Percentiles rank a stretch among this genome's conserved stretches.
Evolutionary conservation across 257 asterid genomes (phyloP).

Genomic region (Capsicum rhomboideum): DNA sequence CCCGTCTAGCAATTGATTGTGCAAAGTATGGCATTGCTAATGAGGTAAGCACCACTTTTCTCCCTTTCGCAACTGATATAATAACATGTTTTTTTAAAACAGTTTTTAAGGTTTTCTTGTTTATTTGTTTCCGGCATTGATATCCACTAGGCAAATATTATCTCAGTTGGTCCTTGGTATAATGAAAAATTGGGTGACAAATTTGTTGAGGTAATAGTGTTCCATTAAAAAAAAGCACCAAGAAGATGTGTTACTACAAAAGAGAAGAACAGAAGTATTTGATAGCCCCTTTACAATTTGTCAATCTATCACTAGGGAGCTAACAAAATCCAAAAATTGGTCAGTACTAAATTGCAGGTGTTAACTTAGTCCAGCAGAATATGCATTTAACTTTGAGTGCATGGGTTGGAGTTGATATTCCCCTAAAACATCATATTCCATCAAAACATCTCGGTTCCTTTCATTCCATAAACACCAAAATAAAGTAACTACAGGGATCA

Average conservation of each 20-base stretch:
- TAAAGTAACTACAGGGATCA: not conserved
- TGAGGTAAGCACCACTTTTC: slow-evolving; percentile 48
- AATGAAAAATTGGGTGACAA: not conserved
- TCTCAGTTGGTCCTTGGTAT: not conserved
- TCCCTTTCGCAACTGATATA: not conserved
- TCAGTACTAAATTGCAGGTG: not conserved
- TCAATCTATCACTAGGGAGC: not conserved
- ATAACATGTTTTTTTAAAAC: not conserved
- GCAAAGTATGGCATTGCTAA: slow-evolving; percentile 91
- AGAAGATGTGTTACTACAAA: not conserved
- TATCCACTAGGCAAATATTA: not conserved
- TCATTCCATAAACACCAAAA: not conserved
- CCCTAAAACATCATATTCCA: not conserved
- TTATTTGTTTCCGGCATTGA: not conserved
- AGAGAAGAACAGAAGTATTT: not conserved
- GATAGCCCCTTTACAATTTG: not conserved
- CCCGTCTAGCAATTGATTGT: slow-evolving; percentile 98
- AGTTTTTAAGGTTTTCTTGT: not conserved
- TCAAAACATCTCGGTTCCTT: not conserved
- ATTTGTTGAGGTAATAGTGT: not conserved
- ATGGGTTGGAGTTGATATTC: not conserved
- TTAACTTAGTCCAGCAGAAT: not conserved
- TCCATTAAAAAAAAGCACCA: not conserved
- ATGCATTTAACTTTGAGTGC: not conserved
- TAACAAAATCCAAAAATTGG: not conserved